Evolutionary conservation across 2,329 filamentous ascomycete species (phyloP), one percentile per base, ranked within the genome.

Genomic region (Xylariaceae sp.): DNA sequence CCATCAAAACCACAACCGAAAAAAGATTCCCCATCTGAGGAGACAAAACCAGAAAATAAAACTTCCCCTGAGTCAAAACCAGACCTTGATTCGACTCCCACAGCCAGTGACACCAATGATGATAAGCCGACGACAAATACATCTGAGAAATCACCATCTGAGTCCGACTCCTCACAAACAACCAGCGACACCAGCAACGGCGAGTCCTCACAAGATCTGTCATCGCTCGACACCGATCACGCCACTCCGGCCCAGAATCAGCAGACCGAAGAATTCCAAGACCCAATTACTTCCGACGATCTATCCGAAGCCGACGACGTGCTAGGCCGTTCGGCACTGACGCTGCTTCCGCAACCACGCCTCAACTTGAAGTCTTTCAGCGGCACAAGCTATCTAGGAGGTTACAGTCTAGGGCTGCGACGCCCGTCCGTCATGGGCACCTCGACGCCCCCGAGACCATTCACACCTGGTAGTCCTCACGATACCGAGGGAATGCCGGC

Each of bases 321-420:
- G 13, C n/a, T 30, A 4, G 34, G 13, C 10, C 1, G 56, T 35
- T 4, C 58, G 2, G 48, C 23, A 1, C 51, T 49, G 15, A 35
- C 17, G 4, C 18, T 15, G 1, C 53, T 55, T n/a, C 59, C 35
- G 17, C 37, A 62, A 10, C 63, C 64, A 11, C 67, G 64, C 39
- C 59, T 56, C 1, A 61, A 66, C 58, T 10, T 51, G 11, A 64
- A 62, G 39, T 72, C 69, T 0, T 70, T 72, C 53, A 68, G 71
- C 58, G 71, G 69, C 61, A 69, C 70, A 1, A 70, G 68, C 17
- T 62, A 71, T 18, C 65, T 73, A 7, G 69, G 56, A 5, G 56
- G 71, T 34, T 68, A 66, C 47, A 62, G 64, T 13, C 57, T 71
- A 1, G 67, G 64, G 13, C 52, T 69, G 17, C 58, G 68, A 10